Evolutionary conservation across 805 yeast genomes (phyloP).

Genomic region (Torulaspora gathmanii): DNA sequence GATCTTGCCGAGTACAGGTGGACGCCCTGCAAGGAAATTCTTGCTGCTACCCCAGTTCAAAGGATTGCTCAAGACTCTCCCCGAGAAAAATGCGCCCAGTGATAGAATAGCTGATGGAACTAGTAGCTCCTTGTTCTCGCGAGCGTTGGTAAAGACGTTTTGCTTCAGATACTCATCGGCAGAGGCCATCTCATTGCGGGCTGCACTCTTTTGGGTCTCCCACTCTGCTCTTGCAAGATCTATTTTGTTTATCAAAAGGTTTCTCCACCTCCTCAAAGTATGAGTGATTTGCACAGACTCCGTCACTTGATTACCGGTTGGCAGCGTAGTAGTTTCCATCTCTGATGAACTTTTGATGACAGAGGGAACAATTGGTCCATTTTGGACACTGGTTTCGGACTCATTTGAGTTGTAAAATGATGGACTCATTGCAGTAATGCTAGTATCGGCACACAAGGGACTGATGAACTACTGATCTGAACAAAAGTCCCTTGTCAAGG

Average conservation of each 20-base stretch:
- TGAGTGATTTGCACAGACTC: conserved; percentile 15
- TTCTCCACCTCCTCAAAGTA: conserved; percentile 15
- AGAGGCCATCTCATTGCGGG: conserved; percentile 11
- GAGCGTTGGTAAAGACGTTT: conserved; percentile 22
- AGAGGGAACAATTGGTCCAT: conserved; percentile 9
- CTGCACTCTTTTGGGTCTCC: conserved; percentile 19
- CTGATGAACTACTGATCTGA: too few relatives aligned
- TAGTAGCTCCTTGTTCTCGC: conserved; percentile 23
- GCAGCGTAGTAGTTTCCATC: conserved; percentile 7
- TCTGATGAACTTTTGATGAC: conserved; percentile 8
- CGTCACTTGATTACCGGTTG: conserved; percentile 17
- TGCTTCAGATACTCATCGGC: conserved; percentile 15
- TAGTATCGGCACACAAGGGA: neutral
- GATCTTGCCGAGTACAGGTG: conserved; percentile 14
- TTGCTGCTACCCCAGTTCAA: conserved; percentile 24
- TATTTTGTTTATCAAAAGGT: conserved; percentile 9
- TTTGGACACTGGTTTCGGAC: conserved; percentile 1
- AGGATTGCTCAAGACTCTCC: conserved; percentile 27
- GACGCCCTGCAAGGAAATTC: conserved; percentile 11
- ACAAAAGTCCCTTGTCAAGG: too few relatives aligned
- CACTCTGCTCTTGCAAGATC: conserved; percentile 17
- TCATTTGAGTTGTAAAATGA: conserved; percentile 6
- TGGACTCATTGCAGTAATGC: conserved; percentile 2
- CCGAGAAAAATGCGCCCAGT: conserved; percentile 28
- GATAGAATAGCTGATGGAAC: conserved; percentile 29